phyloP scores from a whole-genome alignment of 352 stramenopile species.

The Phytophthora pistaciae region DNA sequence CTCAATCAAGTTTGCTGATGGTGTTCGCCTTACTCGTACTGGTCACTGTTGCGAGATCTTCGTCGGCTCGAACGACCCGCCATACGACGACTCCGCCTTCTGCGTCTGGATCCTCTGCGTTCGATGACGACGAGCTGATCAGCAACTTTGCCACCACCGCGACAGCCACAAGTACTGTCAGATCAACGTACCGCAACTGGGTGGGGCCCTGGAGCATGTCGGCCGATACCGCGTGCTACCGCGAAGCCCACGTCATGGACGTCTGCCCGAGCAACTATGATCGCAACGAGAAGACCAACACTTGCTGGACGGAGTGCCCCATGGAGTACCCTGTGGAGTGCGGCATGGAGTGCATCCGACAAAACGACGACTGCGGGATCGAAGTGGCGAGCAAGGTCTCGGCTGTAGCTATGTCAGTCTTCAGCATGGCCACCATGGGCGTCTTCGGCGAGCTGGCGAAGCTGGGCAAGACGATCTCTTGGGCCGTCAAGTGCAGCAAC shows the following conservation, averaged over 20 bases:
- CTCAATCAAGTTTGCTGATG: conserved; percentile 7
- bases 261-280: conserved; percentile 44
- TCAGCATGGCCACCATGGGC: conserved; percentile 39
- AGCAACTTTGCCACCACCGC: neutral
- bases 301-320: conserved; percentile 58
- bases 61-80: neutral
- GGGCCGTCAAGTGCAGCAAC: conserved; percentile 18
- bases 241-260: conserved; percentile 35
- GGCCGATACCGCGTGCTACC: conserved; percentile 21
- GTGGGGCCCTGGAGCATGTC: conserved; percentile 34
- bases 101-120: conserved; percentile 5
- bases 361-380: conserved; percentile 43
- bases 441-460: conserved; percentile 41
- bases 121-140: neutral
- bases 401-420: conserved; percentile 32
- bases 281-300: conserved; percentile 44
- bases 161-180: conserved; percentile 10
- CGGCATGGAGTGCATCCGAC: conserved; percentile 34
- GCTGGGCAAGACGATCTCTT: conserved; percentile 20
- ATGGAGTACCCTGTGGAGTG: conserved; percentile 56
- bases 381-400: conserved; percentile 41
- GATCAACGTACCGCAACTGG: conserved; percentile 38
- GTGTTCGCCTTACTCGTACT: conserved; percentile 6
- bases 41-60: neutral
- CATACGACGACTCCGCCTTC: neutral